Conservation (phyloP, 495 filamentous ascomycete genomes). For the Hypoxylon crocopeplum region DNA sequence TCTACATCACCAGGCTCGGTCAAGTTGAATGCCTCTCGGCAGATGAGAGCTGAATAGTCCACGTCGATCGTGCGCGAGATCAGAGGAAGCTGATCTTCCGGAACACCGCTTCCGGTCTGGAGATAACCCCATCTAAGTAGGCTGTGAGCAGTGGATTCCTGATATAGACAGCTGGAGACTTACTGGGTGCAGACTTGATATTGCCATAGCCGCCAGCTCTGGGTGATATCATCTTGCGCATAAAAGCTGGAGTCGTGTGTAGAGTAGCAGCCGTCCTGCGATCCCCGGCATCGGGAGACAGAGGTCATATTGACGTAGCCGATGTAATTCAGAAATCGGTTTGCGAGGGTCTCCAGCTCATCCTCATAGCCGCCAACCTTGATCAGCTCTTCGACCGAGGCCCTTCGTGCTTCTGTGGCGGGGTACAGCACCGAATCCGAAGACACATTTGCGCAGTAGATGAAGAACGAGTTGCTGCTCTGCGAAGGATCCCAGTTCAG, state of each 20-base stretch:
- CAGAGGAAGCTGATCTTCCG: conserved; percentile 62
- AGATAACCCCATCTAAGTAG: conserved; percentile 72
- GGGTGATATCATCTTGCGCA: conserved; percentile 53
- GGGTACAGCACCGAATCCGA: conserved; percentile 55
- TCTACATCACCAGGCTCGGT: conserved; percentile 59
- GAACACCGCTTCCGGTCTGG: conserved; percentile 68
- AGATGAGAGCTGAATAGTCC: conserved; percentile 59
- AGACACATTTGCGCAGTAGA: conserved; percentile 68
- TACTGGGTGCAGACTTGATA: conserved; percentile 62
- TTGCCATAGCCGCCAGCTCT: conserved; percentile 64
- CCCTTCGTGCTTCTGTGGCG: conserved; percentile 42
- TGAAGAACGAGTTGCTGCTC: conserved; percentile 58
- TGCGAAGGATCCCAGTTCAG: conserved; percentile 74
- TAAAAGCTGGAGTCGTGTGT: conserved; percentile 60
- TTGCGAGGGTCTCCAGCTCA: conserved; percentile 56
- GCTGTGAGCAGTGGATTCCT: conserved; percentile 22
- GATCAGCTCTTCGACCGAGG: conserved; percentile 58
- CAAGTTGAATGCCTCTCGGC: conserved; percentile 69
- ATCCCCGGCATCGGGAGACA: conserved; percentile 41
- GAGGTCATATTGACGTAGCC: conserved; percentile 62
- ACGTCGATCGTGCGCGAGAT: conserved; percentile 69
- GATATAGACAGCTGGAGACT: conserved; percentile 11
- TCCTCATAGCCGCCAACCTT: conserved; percentile 61
- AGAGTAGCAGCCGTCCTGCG: conserved; percentile 63
- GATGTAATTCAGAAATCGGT: conserved; percentile 68